These are phyloP conservation scores for Phytophthora tentaculata DNA, from an alignment of 352 stramenopile species.

Conservation along the genomic window DNA sequence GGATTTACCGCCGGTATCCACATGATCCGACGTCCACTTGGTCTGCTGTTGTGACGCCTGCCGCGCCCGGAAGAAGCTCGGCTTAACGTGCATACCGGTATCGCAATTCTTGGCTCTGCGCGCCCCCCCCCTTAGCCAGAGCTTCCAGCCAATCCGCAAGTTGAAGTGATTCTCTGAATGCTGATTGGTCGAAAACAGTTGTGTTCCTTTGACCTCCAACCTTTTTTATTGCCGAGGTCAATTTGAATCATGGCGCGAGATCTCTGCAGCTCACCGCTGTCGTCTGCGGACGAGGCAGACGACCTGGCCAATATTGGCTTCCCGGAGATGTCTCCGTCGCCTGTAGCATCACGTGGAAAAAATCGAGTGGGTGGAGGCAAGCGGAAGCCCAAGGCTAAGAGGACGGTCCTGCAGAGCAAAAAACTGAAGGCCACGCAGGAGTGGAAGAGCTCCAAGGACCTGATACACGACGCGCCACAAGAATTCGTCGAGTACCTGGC, in stretches of 20 bases:
- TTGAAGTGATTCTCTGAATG: conserved; percentile 13
- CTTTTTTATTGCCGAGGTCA: conserved; percentile 10
- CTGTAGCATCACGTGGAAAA: conserved; percentile 10
- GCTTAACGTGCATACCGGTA: conserved; percentile 43
- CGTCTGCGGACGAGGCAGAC: conserved; percentile 50
- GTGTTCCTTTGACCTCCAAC: conserved; percentile 21
- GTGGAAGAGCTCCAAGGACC: conserved; percentile 46
- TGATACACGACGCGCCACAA: conserved; percentile 49
- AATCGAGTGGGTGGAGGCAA: conserved; percentile 13
- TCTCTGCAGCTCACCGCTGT: conserved; percentile 60
- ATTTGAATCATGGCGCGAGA: conserved; percentile 36
- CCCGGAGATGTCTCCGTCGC: conserved; percentile 20
- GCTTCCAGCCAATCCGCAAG: conserved; percentile 27
- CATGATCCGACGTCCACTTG: conserved; percentile 41
- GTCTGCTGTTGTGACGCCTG: conserved; percentile 14
- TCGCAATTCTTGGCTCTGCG: conserved; percentile 1
- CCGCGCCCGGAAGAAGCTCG: conserved; percentile 34
- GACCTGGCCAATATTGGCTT: conserved; percentile 6
- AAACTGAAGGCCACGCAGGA: conserved; percentile 18
- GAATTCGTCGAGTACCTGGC: conserved; percentile 65
- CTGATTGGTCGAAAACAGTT: conserved; percentile 29
- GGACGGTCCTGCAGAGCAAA: conserved; percentile 17
- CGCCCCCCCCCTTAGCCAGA: too few species aligned
- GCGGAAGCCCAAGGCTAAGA: conserved; percentile 18
- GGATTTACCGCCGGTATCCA: conserved; percentile 36